phyloP scores from a whole-genome alignment of 371 early-diverging fungal species.

The Phascolomyces articulosus region DNA sequence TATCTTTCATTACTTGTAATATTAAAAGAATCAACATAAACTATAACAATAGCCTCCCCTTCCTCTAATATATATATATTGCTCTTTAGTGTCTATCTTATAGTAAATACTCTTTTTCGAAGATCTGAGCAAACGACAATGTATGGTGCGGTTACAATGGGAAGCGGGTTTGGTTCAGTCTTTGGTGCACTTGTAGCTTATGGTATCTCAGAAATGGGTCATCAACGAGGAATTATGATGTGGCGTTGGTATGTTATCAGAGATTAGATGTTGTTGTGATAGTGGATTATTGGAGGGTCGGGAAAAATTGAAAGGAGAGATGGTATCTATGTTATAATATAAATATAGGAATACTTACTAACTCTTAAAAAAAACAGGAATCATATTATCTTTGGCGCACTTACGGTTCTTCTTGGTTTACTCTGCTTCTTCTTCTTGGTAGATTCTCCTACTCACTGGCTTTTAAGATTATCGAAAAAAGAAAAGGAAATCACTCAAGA shows the following conservation, averaged over 20 bases:
- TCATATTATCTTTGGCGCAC: slow-evolving; percentile 17
- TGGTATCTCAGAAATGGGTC: slow-evolving; percentile 16
- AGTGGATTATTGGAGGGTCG: no score
- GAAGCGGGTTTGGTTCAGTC: slow-evolving; percentile 26
- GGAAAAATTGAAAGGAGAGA: no score
- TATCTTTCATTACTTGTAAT: no score
- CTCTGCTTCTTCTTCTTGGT: slow-evolving; percentile 19
- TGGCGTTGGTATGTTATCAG: slow-evolving; percentile 20
- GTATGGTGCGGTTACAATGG: slow-evolving; percentile 23
- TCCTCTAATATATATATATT: no score
- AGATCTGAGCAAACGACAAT: slow-evolving; percentile 12
- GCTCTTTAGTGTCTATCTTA: slow-evolving; percentile 18
- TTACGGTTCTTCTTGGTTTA: slow-evolving; percentile 15
- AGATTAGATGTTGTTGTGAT: no score
- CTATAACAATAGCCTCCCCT: no score
- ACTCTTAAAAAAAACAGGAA: slow-evolving; percentile 8
- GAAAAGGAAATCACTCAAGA: slow-evolving; percentile 11
- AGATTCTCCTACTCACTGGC: slow-evolving; percentile 5
- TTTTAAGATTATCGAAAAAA: slow-evolving; percentile 10
- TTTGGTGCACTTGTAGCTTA: slow-evolving; percentile 24
- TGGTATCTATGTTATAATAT: no score
- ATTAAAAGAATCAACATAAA: no score
- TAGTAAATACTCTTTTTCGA: slow-evolving; percentile 23
- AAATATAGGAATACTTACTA: no score
- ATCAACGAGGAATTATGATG: slow-evolving; percentile 17